Evolutionary conservation across 108 stramenopile species (phyloP).

Genomic region (Phaeodactylum tricornutum): DNA sequence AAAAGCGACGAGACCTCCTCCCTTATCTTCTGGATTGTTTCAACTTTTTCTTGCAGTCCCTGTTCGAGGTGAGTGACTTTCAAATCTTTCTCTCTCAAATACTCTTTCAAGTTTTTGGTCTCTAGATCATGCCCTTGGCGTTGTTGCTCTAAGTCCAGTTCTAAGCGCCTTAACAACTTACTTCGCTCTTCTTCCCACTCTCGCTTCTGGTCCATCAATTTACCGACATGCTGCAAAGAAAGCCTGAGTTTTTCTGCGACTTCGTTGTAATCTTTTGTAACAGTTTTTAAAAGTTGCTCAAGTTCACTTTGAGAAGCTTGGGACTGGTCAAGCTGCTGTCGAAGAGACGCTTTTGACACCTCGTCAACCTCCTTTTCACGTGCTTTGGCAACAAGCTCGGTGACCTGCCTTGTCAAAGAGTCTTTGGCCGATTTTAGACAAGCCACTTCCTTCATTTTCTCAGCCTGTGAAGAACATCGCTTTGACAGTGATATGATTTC

Average conservation of each 20-base stretch:
- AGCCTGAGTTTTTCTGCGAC: slow-evolving; percentile 22
- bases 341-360: slow-evolving; percentile 2
- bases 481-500: slow-evolving; percentile 30
- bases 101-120: slow-evolving; percentile 12
- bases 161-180: slow-evolving; percentile 13
- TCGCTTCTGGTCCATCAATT: slow-evolving; percentile 22
- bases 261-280: slow-evolving; percentile 23
- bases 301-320: slow-evolving; percentile 19
- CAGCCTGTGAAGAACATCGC: slow-evolving; percentile 30
- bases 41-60: slow-evolving; percentile 24
- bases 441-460: slow-evolving; percentile 26
- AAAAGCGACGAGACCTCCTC: no score
- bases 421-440: slow-evolving; percentile 12
- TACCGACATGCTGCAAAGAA: slow-evolving; percentile 24
- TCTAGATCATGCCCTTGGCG: slow-evolving; percentile 10
- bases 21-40: no score
- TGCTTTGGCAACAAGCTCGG: slow-evolving; percentile 3
- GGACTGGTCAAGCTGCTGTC: slow-evolving; percentile 6
- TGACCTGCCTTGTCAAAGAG: slow-evolving; percentile 10
- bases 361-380: slow-evolving; percentile 9
- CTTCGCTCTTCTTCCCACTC: slow-evolving; percentile 20
- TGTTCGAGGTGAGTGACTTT: slow-evolving; percentile 23
- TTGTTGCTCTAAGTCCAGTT: slow-evolving; percentile 26
- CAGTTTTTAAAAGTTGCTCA: slow-evolving; percentile 10
- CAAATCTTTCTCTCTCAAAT: slow-evolving; percentile 8